A percentile compares a stretch with the other conserved stretches of the same genome.
Evolutionary conservation across 108 stramenopile genomes (phyloP).

Genomic region (Asterionellopsis glacialis): DNA sequence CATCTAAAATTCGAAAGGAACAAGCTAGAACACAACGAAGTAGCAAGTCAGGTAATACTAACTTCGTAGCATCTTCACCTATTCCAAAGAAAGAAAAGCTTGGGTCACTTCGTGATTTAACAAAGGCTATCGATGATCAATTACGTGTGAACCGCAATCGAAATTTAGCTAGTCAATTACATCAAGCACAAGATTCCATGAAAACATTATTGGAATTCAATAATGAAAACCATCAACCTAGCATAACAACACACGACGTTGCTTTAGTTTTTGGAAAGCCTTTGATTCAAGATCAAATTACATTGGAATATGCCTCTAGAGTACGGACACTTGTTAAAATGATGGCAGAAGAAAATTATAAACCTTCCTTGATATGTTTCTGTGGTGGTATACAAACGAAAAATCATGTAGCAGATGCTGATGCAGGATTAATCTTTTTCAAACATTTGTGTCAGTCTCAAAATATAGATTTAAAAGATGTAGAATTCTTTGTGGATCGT

Average conservation of each 20-base stretch:
- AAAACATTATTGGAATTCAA: slow-evolving; percentile 4
- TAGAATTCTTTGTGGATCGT: slow-evolving; percentile 30
- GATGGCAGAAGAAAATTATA: slow-evolving; percentile 39
- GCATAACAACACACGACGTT: slow-evolving; percentile 27
- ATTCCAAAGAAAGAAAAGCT: no score
- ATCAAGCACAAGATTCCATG: slow-evolving; percentile 3
- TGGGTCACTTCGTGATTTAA: neutral
- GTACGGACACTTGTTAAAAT: slow-evolving; percentile 49
- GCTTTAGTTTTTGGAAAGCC: slow-evolving; percentile 69
- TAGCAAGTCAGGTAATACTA: neutral
- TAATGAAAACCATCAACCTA: neutral
- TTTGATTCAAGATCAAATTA: slow-evolving; percentile 53
- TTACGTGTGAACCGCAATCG: neutral
- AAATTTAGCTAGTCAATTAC: neutral
- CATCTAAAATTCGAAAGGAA: neutral
- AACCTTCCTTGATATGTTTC: slow-evolving; percentile 62
- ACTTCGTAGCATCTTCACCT: neutral
- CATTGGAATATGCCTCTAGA: slow-evolving; percentile 65
- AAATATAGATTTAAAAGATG: slow-evolving; percentile 25
- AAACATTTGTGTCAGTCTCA: slow-evolving; percentile 56
- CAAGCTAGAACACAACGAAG: neutral
- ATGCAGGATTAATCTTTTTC: slow-evolving; percentile 68
- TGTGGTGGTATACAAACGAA: slow-evolving; percentile 24
- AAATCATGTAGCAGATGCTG: slow-evolving; percentile 36
- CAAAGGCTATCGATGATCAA: slow-evolving; percentile 2